These are phyloP conservation scores for Hebeloma cylindrosporum DNA, from an alignment of 768 basidiomycete species.

Conservation along the genomic window DNA sequence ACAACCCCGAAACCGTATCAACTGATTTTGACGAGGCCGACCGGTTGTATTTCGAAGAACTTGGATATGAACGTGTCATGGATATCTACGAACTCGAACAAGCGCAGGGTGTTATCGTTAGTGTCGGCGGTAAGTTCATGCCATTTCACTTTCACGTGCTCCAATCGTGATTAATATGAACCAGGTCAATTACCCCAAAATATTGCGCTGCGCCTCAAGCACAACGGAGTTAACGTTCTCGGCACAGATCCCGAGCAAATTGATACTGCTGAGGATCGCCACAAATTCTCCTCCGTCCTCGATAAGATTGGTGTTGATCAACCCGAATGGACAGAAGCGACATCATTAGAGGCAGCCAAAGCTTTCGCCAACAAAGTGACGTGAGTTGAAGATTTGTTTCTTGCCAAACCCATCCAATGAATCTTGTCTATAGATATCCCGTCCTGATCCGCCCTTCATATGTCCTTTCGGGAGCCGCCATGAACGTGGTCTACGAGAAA, in stretches of 20 bases:
- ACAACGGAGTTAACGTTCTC: slow-evolving; percentile 87
- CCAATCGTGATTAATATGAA: not conserved
- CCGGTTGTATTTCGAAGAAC: slow-evolving; percentile 96
- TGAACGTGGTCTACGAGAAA: slow-evolving; percentile 98
- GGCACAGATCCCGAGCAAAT: slow-evolving; percentile 96
- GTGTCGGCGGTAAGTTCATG: slow-evolving; percentile 81
- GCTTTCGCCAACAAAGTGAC: slow-evolving; percentile 85
- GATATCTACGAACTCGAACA: slow-evolving; percentile 98
- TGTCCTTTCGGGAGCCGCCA: slow-evolving; percentile 97
- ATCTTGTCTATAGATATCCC: slow-evolving; percentile 66
- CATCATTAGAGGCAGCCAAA: slow-evolving; percentile 86
- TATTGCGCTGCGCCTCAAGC: slow-evolving; percentile 93
- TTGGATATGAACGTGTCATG: slow-evolving; percentile 98
- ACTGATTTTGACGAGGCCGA: slow-evolving; percentile 99
- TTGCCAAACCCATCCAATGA: slow-evolving; percentile 1
- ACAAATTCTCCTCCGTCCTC: slow-evolving; percentile 97
- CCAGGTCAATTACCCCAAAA: slow-evolving; percentile 96
- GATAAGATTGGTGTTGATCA: slow-evolving; percentile 96
- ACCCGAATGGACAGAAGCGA: slow-evolving; percentile 93
- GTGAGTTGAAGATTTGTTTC: slow-evolving; percentile 36
- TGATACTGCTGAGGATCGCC: slow-evolving; percentile 96
- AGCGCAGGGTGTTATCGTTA: slow-evolving; percentile 92
- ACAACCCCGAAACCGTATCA: slow-evolving; percentile 99
- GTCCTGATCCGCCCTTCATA: slow-evolving; percentile 98
- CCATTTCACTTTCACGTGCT: not conserved